Base-by-base conservation (phyloP, 805 yeast species). In the Komagataella pseudopastoris region DNA sequence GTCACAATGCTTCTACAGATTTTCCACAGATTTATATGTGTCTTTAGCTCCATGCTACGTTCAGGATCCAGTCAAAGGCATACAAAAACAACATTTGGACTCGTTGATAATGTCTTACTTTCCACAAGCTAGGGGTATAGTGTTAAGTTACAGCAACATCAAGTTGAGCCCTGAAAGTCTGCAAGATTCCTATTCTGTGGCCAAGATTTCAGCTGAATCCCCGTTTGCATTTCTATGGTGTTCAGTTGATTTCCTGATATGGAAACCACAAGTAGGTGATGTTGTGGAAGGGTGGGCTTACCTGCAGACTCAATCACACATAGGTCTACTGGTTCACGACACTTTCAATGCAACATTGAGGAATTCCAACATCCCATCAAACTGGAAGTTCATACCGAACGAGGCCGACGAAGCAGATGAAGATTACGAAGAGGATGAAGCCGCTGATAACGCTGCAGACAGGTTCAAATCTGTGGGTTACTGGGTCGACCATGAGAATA, bases 281-380 rank as follows among this genome's bases (percentile, higher is more conserved):
- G 69, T 75, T 1, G 68, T 93, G 17, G 95, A 90, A 65, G 99
- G 99, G 10, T 77, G 81, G 72, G 76, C 85, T 51, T 88, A 88
- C 70, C 82, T 91, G 78, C 97, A 91, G 70, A 83, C 96, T 2
- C 96, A 95, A 16, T 84, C 96, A 6, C 99, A 93, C 63, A 85
- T 93, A 59, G 98, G 97, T 54, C 72, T 93, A 54, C 75, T 93
- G 56, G 74, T 93, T 49, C 90, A 88, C 64, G 98, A 93, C 68
- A 88, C 95, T 1, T 93, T 93, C 71, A 93, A 93, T 68, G 97
- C 97, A 20, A 81, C 91, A 48, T 88, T 93, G 56, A 88, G 86
- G 66, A 81, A 86, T 63, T 82, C 76, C 62, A 82, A 80, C 59
- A 89, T 93, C 54, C 99, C 99, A n/a, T 68, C 71, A 46, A 76